Conservation (phyloP, 106 monocot genomes). For the Narthecium ossifragum region DNA sequence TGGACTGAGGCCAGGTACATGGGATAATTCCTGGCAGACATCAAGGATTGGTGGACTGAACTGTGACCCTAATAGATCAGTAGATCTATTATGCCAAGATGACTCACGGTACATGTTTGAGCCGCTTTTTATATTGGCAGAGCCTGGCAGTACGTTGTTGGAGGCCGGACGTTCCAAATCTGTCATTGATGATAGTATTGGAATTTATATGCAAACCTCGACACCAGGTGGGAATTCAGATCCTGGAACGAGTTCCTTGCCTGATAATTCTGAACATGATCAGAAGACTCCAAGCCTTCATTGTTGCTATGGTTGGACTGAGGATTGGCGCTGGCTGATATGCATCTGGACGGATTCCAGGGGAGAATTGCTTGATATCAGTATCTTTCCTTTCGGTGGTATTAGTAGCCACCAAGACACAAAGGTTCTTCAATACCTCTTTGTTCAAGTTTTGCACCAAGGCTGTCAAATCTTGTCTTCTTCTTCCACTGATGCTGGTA, state of each 20-base stretch:
- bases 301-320: constrained; percentile 99
- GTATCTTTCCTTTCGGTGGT: constrained; percentile 91
- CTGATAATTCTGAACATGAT: constrained; percentile 52
- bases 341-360: constrained; percentile 97
- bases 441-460: constrained; percentile 87
- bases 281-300: constrained; percentile 61
- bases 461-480: constrained; percentile 77
- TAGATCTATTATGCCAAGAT: constrained; percentile 45
- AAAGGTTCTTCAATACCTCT: constrained; percentile 81
- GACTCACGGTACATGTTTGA: constrained; percentile 78
- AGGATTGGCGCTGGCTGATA: constrained; percentile 95
- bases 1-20: constrained; percentile 46
- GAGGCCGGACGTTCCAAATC: constrained; percentile 46
- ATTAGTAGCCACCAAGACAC: constrained; percentile 93
- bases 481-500: constrained; percentile 44
- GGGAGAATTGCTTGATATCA: constrained; percentile 85
- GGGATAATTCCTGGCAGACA: constrained; percentile 86
- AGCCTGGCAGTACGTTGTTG: constrained; percentile 39
- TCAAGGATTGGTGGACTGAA: constrained; percentile 33
- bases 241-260: constrained; percentile 14
- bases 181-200: constrained; percentile 49
- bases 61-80: constrained; percentile 36
- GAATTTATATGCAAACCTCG: constrained; percentile 38
- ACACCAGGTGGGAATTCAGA: constrained; percentile 39
- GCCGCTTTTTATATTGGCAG: constrained; percentile 86